phyloP scores from a whole-genome alignment of 352 stramenopile species.

The Phytopythium ostracodes region DNA sequence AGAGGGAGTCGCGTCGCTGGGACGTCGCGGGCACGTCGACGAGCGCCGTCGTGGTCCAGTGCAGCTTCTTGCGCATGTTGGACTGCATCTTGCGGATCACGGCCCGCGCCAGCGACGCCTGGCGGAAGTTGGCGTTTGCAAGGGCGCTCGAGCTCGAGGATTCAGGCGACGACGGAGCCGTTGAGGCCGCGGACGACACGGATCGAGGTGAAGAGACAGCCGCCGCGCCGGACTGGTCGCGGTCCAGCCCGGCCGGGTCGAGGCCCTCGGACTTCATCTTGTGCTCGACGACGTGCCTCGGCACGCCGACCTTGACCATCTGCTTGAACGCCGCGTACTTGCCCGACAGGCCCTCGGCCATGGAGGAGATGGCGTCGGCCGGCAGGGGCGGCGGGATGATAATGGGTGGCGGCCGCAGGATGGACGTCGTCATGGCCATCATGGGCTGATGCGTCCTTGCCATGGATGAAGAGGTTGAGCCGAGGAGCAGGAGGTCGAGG shows the following conservation, averaged over 20 bases:
- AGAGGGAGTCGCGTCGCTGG: conserved; percentile 44
- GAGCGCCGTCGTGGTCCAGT: conserved; percentile 62
- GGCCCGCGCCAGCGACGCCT: conserved; percentile 17
- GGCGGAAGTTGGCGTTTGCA: not conserved
- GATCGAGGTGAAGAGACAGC: conserved; percentile 25
- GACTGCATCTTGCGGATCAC: conserved; percentile 42
- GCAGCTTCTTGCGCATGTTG: conserved; percentile 71
- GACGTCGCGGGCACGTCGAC: conserved; percentile 20
- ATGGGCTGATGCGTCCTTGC: conserved; percentile 1
- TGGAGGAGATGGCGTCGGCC: conserved; percentile 22
- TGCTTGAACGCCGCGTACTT: conserved; percentile 58
- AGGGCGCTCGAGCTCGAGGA: not conserved
- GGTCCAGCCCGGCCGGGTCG: conserved; percentile 39
- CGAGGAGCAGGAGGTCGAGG: conserved; percentile 50
- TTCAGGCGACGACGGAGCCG: conserved; percentile 28
- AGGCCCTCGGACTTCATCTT: conserved; percentile 54
- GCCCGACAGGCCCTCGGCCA: conserved; percentile 6
- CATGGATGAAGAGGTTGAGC: not conserved
- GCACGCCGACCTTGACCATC: conserved; percentile 70
- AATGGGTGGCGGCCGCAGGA: conserved; percentile 24
- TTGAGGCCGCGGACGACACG: conserved; percentile 24
- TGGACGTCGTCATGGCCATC: conserved; percentile 19
- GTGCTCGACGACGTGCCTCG: conserved; percentile 53
- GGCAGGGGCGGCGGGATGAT: conserved; percentile 23
- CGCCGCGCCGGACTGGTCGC: conserved; percentile 6